Percentiles rank a stretch among this genome's conserved stretches.
phyloP scores from a whole-genome alignment of 768 basidiomycete species.

The Gautieria morchelliformis region DNA sequence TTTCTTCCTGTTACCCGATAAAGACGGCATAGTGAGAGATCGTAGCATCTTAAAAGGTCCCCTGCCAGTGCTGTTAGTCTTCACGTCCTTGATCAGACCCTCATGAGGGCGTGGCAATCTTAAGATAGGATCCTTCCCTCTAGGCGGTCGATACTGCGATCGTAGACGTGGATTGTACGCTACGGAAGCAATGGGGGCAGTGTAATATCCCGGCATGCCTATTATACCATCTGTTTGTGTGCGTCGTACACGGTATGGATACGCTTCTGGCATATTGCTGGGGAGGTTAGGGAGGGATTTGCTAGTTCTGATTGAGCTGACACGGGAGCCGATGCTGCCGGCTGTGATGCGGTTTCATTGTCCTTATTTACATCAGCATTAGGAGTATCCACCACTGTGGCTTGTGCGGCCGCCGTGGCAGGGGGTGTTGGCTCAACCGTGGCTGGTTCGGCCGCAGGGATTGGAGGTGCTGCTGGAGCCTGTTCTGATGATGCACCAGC shows the following conservation, averaged over 20 bases:
- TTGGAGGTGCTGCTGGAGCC: neutral
- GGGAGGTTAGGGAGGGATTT: slow-evolving; percentile 65
- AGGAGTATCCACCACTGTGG: neutral
- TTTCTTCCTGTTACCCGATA: neutral
- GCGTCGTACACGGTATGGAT: slow-evolving; percentile 46
- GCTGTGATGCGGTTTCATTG: neutral
- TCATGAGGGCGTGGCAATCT: neutral
- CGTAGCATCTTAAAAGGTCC: neutral
- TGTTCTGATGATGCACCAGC: neutral
- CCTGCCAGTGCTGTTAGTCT: neutral
- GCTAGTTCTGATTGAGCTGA: neutral
- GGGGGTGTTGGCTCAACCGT: neutral
- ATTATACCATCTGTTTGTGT: neutral
- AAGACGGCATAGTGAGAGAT: neutral
- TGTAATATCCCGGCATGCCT: neutral
- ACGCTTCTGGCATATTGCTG: slow-evolving; percentile 44
- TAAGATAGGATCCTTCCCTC: neutral
- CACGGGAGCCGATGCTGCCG: neutral
- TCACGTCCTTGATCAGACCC: neutral
- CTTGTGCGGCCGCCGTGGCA: neutral
- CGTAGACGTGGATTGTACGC: neutral
- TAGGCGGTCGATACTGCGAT: neutral
- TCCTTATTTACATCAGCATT: neutral
- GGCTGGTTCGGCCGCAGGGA: neutral
- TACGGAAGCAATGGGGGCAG: neutral